Conservation (phyloP, 2,329 filamentous ascomycete genomes). For the Aspergillus aculeatinus region DNA sequence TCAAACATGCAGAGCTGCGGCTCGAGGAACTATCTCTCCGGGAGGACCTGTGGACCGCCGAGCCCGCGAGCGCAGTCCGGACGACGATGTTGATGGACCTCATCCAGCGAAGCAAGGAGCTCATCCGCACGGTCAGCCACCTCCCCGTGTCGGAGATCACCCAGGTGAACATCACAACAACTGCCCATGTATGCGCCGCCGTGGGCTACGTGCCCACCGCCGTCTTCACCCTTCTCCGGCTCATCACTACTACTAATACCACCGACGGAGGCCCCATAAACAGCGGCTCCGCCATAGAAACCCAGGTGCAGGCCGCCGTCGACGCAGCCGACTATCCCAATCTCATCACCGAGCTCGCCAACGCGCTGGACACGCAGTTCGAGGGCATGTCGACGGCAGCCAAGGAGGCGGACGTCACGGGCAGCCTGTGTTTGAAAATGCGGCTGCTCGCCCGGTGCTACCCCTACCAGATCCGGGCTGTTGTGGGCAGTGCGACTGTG, state of each 20-base stretch:
- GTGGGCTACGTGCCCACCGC: constrained; percentile 5
- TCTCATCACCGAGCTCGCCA: constrained; percentile 1
- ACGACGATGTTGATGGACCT: constrained; percentile 21
- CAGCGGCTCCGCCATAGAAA: background rate
- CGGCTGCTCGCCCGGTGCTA: constrained; percentile 22
- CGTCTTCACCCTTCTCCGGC: background rate
- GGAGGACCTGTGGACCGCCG: constrained; percentile 21
- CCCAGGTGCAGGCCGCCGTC: background rate
- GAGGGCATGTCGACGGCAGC: constrained; percentile 16
- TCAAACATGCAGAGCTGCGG: constrained; percentile 20
- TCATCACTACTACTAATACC: background rate
- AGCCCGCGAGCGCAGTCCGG: constrained; percentile 17
- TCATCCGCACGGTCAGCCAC: constrained; percentile 12
- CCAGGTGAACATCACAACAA: background rate
- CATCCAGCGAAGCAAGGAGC: constrained; percentile 20
- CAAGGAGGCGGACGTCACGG: constrained; percentile 20
- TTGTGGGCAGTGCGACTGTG: constrained; percentile 9
- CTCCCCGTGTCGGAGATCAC: background rate
- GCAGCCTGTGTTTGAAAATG: constrained; percentile 24
- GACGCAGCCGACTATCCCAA: background rate
- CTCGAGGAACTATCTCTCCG: constrained; percentile 22
- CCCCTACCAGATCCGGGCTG: constrained; percentile 20
- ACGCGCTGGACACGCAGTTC: constrained; percentile 14
- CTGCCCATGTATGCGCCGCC: background rate
- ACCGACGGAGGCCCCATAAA: background rate